Evolutionary conservation across 768 basidiomycete genomes (phyloP), one percentile per base, ranked within the genome.

Genomic region (Leccinum rimulosum): DNA sequence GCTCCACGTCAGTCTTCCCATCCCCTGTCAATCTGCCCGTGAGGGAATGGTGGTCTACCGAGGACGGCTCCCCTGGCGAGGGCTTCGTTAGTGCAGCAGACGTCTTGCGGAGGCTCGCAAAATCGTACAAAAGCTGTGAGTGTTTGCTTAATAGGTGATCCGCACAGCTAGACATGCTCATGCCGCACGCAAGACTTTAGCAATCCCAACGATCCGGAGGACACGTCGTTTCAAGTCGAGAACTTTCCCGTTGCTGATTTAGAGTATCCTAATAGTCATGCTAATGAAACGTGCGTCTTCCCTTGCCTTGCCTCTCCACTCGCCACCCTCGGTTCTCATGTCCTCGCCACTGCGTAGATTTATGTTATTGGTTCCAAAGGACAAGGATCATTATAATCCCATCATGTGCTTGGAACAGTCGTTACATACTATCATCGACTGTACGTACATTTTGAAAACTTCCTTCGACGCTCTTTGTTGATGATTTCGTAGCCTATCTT

Each of bases 301-400:
- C 50, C 28, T 50, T 22, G 7, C 54, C 28, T 50, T 22, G 4
- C 49, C 45, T 31, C 22, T 38, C 49, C 14, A 19, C 56, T 22
- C 1, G 5, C 3, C 14, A n/a, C 11, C 28, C 30, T n/a, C 27
- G 15, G n/a, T 48, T 17, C 36, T 58, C 64, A 59, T 52, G 22
- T 47, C 28, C 5, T 15, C 27, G 47, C 2, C 12, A 6, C 54
- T 61, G 12, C 57, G 0, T 19, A 92, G 90, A 70, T 93, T 85
- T 75, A 81, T 89, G 61, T 79, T 93, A 59, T 80, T 93, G 54
- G 84, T 81, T 48, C 92, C 92, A 31, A 90, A 86, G 66, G 91
- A 94, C 77, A 85, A 85, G 64, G 91, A 94, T 65, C 89, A 93
- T 64, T 94, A 93, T 73, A 88, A 90, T 69, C 92, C 92, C 14